These are phyloP conservation scores for Claviceps spartinae DNA, from an alignment of 2,329 filamentous ascomycete species.

Conservation along the genomic window DNA sequence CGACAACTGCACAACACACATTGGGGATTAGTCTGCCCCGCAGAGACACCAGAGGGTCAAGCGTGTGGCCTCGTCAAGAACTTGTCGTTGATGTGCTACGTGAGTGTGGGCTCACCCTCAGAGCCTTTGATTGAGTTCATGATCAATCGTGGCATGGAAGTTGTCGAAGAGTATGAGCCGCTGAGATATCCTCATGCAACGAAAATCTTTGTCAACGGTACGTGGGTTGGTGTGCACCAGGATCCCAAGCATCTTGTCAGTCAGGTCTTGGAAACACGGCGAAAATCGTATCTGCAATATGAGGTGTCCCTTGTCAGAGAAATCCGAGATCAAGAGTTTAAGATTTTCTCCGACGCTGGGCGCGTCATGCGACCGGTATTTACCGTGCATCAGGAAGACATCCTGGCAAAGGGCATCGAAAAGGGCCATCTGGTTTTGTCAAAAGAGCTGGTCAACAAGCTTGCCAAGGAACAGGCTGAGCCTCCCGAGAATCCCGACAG, in stretches of 20 bases:
- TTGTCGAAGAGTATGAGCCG: conserved; percentile 88
- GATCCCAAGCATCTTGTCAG: conserved; percentile 76
- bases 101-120: conserved; percentile 85
- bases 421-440: conserved; percentile 68
- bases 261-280: conserved; percentile 62
- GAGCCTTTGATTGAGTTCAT: conserved; percentile 91
- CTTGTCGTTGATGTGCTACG: conserved; percentile 92
- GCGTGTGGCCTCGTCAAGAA: conserved; percentile 98
- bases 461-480: conserved; percentile 60
- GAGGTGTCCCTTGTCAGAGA: conserved; percentile 93
- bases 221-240: conserved; percentile 92
- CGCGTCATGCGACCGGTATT: conserved; percentile 90
- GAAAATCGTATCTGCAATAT: conserved; percentile 71
- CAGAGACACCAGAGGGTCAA: conserved; percentile 95
- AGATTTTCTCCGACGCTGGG: conserved; percentile 94
- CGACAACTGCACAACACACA: conserved; percentile 97
- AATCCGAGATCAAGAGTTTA: conserved; percentile 94
- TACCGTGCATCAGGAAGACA: conserved; percentile 80
- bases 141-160: conserved; percentile 89
- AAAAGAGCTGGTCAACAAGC: conserved; percentile 63
- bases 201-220: conserved; percentile 95
- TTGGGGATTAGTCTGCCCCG: conserved; percentile 94
- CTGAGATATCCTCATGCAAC: conserved; percentile 79
- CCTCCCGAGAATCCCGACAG: conserved; percentile 43
- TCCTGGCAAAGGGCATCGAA: conserved; percentile 42